Base-by-base conservation (phyloP, 352 stramenopile species). In the Elongisporangium prolatum region DNA sequence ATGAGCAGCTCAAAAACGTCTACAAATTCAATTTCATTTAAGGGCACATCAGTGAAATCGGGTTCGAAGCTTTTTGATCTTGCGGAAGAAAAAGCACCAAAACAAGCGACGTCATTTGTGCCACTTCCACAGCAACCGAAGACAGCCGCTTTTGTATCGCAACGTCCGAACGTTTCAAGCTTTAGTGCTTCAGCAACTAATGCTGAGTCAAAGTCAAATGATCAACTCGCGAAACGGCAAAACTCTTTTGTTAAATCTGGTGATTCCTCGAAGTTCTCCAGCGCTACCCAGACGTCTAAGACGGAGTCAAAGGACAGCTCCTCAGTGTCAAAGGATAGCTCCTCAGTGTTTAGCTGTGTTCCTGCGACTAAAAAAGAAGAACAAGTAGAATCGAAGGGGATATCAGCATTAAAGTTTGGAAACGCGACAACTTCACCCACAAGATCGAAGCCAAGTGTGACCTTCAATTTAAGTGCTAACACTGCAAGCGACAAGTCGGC, bases 41-140 rank as follows among this genome's bases (percentile, higher is more conserved):
- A 87, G 54, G 66, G 71, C 14, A 79, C 74, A 4, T 60, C 76
- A 10, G 60, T 80, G 22, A 87, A 88, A 52, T 75, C 72, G 34
- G 76, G 74, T 9, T 85, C 80, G 7, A 85, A 80, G 18, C 51
- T 89, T 16, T 86, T 86, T 21, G 64, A 75, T 17, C 65, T 87
- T 21, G 67, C 76, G 17, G 77, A 87, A 65, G 72, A 80, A n/a
- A 86, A 86, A 67, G 54, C 64, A 9, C 61, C 71, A 9, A 87
- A 88, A 56, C 63, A 84, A 25, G 69, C 69, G 28, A 63, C 76
- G 34, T 83, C 76, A 18, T 72, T 88, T 53, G 77, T 84, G 3
- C 53, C 73, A 28, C 77, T 70, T 2, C 72, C 80, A 21, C 72
- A 83, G 38, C 66, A 69, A 51, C 21, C 71, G 16, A 82, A 75